Conservation (phyloP, 371 early-diverging fungal species). For the Basidiobolus heterosporus region DNA sequence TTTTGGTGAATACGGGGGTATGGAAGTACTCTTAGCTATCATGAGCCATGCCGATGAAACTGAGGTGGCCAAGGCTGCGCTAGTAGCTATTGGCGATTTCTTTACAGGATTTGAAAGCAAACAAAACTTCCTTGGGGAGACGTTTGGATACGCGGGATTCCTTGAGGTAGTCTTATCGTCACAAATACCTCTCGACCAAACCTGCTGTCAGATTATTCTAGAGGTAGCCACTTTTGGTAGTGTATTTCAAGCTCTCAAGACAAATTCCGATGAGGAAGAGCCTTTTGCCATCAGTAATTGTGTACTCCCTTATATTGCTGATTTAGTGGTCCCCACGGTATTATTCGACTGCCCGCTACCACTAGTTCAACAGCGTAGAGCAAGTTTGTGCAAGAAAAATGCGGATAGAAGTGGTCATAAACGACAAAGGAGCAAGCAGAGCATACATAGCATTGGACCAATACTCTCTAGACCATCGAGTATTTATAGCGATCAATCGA, state of each 20-base stretch:
- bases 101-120: conserved; percentile 20
- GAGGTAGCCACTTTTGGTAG: conserved; percentile 22
- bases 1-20: conserved; percentile 5
- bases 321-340: conserved; percentile 8
- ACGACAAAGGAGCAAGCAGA: neutral
- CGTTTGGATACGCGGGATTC: conserved; percentile 20
- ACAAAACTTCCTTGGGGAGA: conserved; percentile 12
- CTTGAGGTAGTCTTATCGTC: conserved; percentile 17
- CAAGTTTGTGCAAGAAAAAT: neutral
- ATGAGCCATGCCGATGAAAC: conserved; percentile 12
- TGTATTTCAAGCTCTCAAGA: conserved; percentile 12
- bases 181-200: conserved; percentile 15
- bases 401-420: neutral
- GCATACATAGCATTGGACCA: neutral
- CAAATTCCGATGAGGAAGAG: conserved; percentile 13
- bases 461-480: conserved; percentile 17
- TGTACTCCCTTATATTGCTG: conserved; percentile 17
- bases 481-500: conserved; percentile 9
- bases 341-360: conserved; percentile 12
- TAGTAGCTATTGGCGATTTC: conserved; percentile 19
- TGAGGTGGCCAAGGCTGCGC: conserved; percentile 19
- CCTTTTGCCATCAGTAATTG: conserved; percentile 15
- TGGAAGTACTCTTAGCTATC: conserved; percentile 1
- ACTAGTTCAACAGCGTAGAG: conserved; percentile 6
- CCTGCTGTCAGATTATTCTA: conserved; percentile 17